phyloP scores from a whole-genome alignment of 345 rosid genomes.

The Raphanus raphanistrum region DNA sequence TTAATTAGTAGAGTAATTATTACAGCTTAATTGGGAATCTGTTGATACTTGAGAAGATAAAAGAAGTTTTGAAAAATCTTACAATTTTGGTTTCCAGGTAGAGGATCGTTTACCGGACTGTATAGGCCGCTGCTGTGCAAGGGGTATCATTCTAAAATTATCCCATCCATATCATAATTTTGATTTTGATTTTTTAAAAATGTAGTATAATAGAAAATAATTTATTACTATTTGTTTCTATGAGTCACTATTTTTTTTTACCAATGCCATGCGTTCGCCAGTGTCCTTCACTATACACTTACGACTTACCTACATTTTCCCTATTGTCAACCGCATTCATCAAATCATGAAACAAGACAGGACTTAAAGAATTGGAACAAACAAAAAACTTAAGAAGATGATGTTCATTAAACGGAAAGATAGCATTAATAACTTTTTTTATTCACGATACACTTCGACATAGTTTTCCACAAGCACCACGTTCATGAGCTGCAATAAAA shows the following conservation, averaged over 20 bases:
- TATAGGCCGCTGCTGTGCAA: neutral
- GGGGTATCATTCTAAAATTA: neutral
- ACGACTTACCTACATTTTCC: neutral
- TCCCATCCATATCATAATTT: neutral
- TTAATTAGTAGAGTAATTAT: slow-evolving; percentile 9
- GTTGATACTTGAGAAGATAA: neutral
- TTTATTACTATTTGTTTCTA: neutral
- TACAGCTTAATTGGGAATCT: slow-evolving; percentile 5
- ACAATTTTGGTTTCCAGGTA: neutral
- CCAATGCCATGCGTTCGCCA: neutral
- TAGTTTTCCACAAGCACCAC: neutral
- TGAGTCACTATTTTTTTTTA: neutral
- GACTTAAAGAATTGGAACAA: neutral
- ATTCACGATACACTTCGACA: neutral
- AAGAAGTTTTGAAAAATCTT: neutral
- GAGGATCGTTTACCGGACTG: neutral
- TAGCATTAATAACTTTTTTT: neutral
- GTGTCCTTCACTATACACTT: neutral
- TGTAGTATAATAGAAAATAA: neutral
- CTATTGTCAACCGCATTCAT: neutral
- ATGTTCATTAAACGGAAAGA: neutral
- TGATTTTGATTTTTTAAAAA: neutral
- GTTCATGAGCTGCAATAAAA: neutral
- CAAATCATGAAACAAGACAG: neutral
- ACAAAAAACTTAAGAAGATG: neutral